Evolutionary conservation across 495 filamentous ascomycete species (phyloP), one percentile per base, ranked within the genome.

Genomic region (Penicillium taxi): DNA sequence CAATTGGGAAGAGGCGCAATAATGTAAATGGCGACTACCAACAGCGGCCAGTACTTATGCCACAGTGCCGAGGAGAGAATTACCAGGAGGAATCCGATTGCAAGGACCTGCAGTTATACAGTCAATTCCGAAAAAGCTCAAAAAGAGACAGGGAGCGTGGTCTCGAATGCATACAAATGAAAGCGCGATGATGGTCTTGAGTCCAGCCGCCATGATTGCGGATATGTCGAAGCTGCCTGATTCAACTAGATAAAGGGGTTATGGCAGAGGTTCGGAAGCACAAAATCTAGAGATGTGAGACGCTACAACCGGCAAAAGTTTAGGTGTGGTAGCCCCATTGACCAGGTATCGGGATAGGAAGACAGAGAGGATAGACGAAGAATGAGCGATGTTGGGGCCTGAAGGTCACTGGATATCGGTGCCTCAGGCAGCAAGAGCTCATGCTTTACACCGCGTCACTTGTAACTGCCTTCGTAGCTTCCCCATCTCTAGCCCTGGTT

Each of bases 131-230:
- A 3, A 12, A 7, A 17, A 16, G 35, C 19, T 25, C 13, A 23
- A 6, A 4, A 19, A 33, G 19, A 6, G 21, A 20, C 28, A 7
- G 9, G 15, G 28, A 14, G 12, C 24, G 20, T 13, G 13, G n/a
- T 12, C 5, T n/a, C n/a, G n/a, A n/a, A n/a, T 18, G 19, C 76
- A 25, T 75, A 88, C 93, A 67, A 98, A 98, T 49, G 91, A 96
- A 50, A 98, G 86, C 35, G 82, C 85, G 65, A 98, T 96, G 68
- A 98, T 98, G 50, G 93, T 98, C 66, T 94, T 94, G 45, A 96
- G 79, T 58, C 91, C 90, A 50, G 87, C 83, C 50, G 81, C 80
- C 86, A 94, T 94, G 57, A 56, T 77, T 70, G 59, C 48, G 48
- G 59, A 56, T 17, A 11, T 19, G 36, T 47, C 43, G 41, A 43